phyloP scores from a whole-genome alignment of 441 rosid species.

The Pelargonium cotyledonis region DNA sequence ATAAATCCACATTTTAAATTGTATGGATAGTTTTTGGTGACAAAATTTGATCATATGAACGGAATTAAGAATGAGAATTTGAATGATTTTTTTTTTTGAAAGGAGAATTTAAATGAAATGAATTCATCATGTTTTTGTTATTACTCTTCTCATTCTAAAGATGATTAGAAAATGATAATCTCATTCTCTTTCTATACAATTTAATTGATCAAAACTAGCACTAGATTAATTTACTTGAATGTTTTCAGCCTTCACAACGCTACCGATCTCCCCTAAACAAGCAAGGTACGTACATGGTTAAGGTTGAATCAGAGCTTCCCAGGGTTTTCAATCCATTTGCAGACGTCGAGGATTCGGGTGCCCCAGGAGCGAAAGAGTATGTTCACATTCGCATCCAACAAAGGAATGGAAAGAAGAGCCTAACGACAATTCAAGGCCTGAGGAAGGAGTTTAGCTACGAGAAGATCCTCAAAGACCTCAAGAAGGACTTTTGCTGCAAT shows the following conservation, averaged over 20 bases:
- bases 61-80: too few relatives aligned
- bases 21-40: too few relatives aligned
- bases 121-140: too few relatives aligned
- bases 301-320: conserved; percentile 48
- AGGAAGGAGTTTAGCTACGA: conserved; percentile 83
- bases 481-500: conserved; percentile 94
- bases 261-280: conserved; percentile 9
- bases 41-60: too few relatives aligned
- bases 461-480: conserved; percentile 87
- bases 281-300: conserved; percentile 59
- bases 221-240: neutral
- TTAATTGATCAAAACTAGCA: too few relatives aligned
- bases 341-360: conserved; percentile 80
- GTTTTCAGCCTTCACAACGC: conserved; percentile 8
- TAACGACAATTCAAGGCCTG: conserved; percentile 91
- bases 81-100: too few relatives aligned
- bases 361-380: conserved; percentile 70
- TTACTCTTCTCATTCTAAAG: too few relatives aligned
- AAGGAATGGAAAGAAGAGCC: conserved; percentile 82
- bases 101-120: too few relatives aligned
- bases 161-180: too few relatives aligned
- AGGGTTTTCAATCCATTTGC: conserved; percentile 65
- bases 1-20: too few relatives aligned
- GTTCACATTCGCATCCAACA: conserved; percentile 86
- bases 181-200: too few relatives aligned